Evolutionary conservation across 805 yeast genomes (phyloP).

Genomic region (Saccharomyces kudriavzevii): DNA sequence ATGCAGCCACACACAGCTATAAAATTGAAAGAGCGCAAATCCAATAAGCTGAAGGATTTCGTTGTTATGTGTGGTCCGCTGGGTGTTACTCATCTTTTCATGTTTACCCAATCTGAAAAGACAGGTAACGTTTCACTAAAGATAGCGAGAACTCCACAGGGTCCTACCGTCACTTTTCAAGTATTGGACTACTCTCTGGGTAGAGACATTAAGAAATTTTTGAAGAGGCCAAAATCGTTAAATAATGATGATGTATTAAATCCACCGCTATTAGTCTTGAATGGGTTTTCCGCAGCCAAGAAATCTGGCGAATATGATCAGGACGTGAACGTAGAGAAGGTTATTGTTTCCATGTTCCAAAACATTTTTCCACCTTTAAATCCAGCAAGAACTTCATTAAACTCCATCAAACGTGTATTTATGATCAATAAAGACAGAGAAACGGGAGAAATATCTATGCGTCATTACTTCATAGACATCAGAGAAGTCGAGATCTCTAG

Average conservation of each 20-base stretch:
- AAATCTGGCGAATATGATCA: constrained; percentile 6
- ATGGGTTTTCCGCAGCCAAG: constrained; percentile 57
- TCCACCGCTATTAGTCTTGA: constrained; percentile 89
- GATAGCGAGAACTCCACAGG: constrained; percentile 81
- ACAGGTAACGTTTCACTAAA: constrained; percentile 77
- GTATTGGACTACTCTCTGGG: constrained; percentile 70
- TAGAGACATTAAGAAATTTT: constrained; percentile 68
- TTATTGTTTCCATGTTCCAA: constrained; percentile 83
- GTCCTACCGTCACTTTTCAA: constrained; percentile 85
- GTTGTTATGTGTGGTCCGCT: constrained; percentile 98
- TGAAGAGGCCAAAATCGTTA: constrained; percentile 72
- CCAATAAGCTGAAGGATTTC: constrained; percentile 82
- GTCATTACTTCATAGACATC: constrained; percentile 87
- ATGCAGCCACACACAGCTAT: constrained; percentile 98
- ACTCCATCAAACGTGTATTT: constrained; percentile 73
- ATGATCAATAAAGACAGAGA: constrained; percentile 67
- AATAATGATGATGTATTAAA: constrained; percentile 58
- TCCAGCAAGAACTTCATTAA: constrained; percentile 70
- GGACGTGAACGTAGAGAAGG: constrained; percentile 59
- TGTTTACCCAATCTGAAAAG: constrained; percentile 73
- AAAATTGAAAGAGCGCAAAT: constrained; percentile 74
- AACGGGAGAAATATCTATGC: constrained; percentile 67
- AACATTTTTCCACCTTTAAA: constrained; percentile 93
- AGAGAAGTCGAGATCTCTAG: constrained; percentile 71
- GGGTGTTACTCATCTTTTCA: constrained; percentile 80